phyloP scores from a whole-genome alignment of 306 rosid species.

The Corylus americana region DNA sequence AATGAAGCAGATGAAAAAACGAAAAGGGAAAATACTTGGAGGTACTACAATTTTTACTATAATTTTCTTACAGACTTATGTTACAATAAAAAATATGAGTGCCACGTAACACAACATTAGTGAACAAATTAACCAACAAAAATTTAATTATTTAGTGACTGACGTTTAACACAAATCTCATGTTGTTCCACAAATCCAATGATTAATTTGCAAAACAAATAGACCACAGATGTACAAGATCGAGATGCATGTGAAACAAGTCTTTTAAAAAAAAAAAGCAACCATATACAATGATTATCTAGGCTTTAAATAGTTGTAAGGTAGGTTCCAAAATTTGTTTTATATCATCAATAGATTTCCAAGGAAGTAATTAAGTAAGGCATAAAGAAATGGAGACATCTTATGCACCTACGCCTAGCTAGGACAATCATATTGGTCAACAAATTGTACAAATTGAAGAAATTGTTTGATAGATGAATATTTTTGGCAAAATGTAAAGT shows the following conservation, averaged over 20 bases:
- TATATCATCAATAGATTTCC: not conserved
- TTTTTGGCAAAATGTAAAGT: constrained; percentile 2
- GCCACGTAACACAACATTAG: too few species aligned
- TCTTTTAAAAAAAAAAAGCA: too few species aligned
- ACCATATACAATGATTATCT: not conserved
- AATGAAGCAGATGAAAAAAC: not conserved
- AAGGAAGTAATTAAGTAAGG: not conserved
- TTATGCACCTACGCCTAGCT: not conserved
- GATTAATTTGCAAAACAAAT: too few species aligned
- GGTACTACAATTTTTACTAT: too few species aligned
- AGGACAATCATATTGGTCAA: not conserved
- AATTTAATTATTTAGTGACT: too few species aligned
- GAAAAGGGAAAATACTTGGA: not conserved
- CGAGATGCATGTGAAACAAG: too few species aligned
- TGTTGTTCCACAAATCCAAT: too few species aligned
- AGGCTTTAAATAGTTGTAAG: not conserved
- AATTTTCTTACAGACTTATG: too few species aligned
- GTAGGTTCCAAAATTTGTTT: not conserved
- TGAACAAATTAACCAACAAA: too few species aligned
- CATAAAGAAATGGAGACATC: not conserved
- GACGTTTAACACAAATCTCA: too few species aligned
- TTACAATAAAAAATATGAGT: too few species aligned
- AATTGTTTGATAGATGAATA: not conserved
- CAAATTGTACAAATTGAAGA: not conserved
- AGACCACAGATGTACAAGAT: too few species aligned